Percentiles rank a stretch among this genome's conserved stretches.
phyloP scores from a whole-genome alignment of 2,329 filamentous ascomycete genomes.

The Westerdykella sp. region DNA sequence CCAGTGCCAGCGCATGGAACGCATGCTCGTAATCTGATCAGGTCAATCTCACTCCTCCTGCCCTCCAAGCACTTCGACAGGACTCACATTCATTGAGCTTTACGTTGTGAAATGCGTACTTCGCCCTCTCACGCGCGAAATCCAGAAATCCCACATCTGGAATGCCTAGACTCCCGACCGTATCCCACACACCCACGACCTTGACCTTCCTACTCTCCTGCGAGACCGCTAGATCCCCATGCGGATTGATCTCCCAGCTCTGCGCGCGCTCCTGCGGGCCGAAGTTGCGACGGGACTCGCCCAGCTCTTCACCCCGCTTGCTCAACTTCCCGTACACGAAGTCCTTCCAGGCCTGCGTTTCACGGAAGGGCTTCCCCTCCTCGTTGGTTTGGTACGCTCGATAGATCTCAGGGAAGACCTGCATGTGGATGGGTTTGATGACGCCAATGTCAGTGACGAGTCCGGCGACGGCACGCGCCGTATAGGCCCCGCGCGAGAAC shows the following conservation, averaged over 20 bases:
- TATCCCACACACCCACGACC: slow-evolving; percentile 46
- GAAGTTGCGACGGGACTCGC: slow-evolving; percentile 31
- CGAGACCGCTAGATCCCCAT: slow-evolving; percentile 16
- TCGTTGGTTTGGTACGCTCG: slow-evolving; percentile 30
- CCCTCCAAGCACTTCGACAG: neutral
- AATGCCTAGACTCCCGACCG: slow-evolving; percentile 42
- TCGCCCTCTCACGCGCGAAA: slow-evolving; percentile 12
- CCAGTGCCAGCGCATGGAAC: slow-evolving; percentile 50
- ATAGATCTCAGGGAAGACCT: slow-evolving; percentile 42
- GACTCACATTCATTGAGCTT: slow-evolving; percentile 29
- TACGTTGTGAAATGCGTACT: slow-evolving; percentile 32
- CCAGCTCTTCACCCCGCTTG: slow-evolving; percentile 11
- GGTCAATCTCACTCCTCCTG: too few species aligned
- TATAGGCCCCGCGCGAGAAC: slow-evolving; percentile 45
- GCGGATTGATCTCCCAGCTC: slow-evolving; percentile 33
- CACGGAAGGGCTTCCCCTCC: slow-evolving; percentile 17
- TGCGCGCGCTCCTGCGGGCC: slow-evolving; percentile 23
- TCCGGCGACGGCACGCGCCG: slow-evolving; percentile 39
- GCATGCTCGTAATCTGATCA: slow-evolving; percentile 44
- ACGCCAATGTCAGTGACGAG: slow-evolving; percentile 44
- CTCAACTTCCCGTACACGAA: slow-evolving; percentile 33
- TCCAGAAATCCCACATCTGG: slow-evolving; percentile 37
- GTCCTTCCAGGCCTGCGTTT: slow-evolving; percentile 24
- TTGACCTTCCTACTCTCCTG: slow-evolving; percentile 31
- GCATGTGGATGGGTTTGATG: slow-evolving; percentile 40